Conservation (phyloP, 306 rosid genomes). For the Cucurbita ficifolia region DNA sequence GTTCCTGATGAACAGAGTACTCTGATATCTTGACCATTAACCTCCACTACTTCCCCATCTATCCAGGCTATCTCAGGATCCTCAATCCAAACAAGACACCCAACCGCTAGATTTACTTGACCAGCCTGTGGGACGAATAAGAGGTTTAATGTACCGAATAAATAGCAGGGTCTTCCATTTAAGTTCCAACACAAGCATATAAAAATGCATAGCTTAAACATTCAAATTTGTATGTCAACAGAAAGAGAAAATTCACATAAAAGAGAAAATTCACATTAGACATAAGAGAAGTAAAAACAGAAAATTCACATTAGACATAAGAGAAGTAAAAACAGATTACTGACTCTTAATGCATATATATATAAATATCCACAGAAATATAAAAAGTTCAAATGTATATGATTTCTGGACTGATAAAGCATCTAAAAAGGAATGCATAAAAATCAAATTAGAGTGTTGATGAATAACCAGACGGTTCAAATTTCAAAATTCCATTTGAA, state of each 20-base stretch:
- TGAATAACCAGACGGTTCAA: neutral
- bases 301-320: neutral
- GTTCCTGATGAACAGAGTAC: constrained; percentile 36
- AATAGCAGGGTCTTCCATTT: neutral
- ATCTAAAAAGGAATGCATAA: neutral
- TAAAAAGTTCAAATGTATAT: neutral
- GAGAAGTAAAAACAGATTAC: neutral
- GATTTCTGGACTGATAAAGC: neutral
- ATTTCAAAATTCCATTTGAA: neutral
- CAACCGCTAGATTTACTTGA: constrained; percentile 36
- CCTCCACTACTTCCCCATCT: constrained; percentile 61
- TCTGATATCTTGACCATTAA: constrained; percentile 29
- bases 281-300: neutral
- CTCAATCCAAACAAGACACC: constrained; percentile 65
- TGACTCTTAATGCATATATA: neutral
- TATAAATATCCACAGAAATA: neutral
- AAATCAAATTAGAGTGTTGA: neutral
- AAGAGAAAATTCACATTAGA: neutral
- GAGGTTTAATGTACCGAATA: constrained; percentile 8
- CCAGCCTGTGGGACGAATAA: constrained; percentile 39
- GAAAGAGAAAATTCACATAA: neutral
- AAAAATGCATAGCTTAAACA: neutral
- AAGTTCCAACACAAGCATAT: neutral
- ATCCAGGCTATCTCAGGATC: constrained; percentile 68
- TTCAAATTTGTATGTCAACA: neutral